Evolutionary conservation across 2,329 filamentous ascomycete species (phyloP), one percentile per base, ranked within the genome.

Genomic region (Mollisiaceae sp.): DNA sequence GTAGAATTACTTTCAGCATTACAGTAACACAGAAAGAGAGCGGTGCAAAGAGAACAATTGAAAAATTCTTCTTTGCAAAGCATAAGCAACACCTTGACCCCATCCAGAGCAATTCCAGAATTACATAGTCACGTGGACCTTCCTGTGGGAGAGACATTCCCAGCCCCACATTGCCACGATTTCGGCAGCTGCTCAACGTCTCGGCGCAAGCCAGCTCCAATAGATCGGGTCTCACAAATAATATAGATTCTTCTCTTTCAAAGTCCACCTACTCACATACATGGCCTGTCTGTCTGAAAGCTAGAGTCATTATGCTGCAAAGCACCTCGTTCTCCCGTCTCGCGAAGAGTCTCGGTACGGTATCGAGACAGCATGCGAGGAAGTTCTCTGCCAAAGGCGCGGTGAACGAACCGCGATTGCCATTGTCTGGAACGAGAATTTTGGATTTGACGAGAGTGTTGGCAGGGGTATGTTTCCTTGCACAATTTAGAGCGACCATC

Each of bases 381-480:
- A 41, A 3, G 9, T 63, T 63, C 35, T 65, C 55, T 38, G 59
- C 60, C 24, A 57, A 43, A 35, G 22, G 27, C 14, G 55, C 43
- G 55, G 32, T 55, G 38, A 35, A 63, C 4, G 43, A 60, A 20
- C 59, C 65, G 11, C 62, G 32, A 24, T 77, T 89, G 47, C 94
- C 94, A 32, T 84, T 98, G 71, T 86, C 91, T 38, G 94, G 94
- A 1, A 90, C 95, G 71, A 88, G 91, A 62, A 93, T 98, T 24
- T 84, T 98, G 67, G 94, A 98, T 77, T 94, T 98, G 92, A 97
- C 94, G 4, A 86, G 94, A 79, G 94, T 98, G 2, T 80, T 97
- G 68, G 94, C 94, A 67, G 94, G 94, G 65, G 94, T 97, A 64
- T 57, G 62, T 65, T 52, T 2, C n/a, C 22, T 20, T 22, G 2